Percentiles rank a stretch among this genome's conserved stretches.
These are phyloP conservation scores for Colletotrichum orchidophilum DNA, from an alignment of 2,329 filamentous ascomycete species.

Conservation along the genomic window DNA sequence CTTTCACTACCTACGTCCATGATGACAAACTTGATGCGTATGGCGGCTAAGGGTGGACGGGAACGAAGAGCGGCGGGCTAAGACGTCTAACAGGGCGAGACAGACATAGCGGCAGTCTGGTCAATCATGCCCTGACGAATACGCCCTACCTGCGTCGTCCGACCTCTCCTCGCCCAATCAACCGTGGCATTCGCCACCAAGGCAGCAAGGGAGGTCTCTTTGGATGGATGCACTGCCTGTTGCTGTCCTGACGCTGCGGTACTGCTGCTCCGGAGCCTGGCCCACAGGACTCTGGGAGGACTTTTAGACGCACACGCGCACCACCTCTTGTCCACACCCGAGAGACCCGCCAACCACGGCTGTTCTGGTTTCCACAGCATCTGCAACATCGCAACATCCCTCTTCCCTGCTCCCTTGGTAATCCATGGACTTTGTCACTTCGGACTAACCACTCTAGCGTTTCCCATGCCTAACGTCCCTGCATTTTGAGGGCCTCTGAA, in stretches of 20 bases:
- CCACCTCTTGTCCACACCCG: not conserved
- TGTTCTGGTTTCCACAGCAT: slow-evolving; percentile 1
- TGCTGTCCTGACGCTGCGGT: no score
- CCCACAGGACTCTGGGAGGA: slow-evolving; percentile 1
- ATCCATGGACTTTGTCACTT: slow-evolving; percentile 7
- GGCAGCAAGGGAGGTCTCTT: not conserved
- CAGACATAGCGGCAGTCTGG: slow-evolving; percentile 20
- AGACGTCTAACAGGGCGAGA: not conserved
- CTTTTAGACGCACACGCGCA: slow-evolving; percentile 9
- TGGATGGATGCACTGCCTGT: not conserved
- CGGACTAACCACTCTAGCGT: slow-evolving; percentile 5
- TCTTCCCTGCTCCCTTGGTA: slow-evolving; percentile 27
- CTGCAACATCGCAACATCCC: slow-evolving; percentile 23
- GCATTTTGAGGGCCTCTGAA: slow-evolving; percentile 5
- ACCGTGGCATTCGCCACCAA: slow-evolving; percentile 11
- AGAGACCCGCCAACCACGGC: not conserved
- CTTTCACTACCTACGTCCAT: not conserved
- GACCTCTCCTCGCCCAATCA: slow-evolving; percentile 13
- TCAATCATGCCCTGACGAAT: slow-evolving; percentile 26
- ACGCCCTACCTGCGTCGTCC: slow-evolving; percentile 18
- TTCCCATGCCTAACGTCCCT: slow-evolving; percentile 23
- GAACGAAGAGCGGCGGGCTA: not conserved
- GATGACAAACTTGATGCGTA: not conserved
- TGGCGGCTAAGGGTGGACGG: not conserved
- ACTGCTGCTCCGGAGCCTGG: not conserved